These are phyloP conservation scores for Pleurotus tuoliensis DNA, from an alignment of 768 basidiomycete genomes.

Conservation along the genomic window DNA sequence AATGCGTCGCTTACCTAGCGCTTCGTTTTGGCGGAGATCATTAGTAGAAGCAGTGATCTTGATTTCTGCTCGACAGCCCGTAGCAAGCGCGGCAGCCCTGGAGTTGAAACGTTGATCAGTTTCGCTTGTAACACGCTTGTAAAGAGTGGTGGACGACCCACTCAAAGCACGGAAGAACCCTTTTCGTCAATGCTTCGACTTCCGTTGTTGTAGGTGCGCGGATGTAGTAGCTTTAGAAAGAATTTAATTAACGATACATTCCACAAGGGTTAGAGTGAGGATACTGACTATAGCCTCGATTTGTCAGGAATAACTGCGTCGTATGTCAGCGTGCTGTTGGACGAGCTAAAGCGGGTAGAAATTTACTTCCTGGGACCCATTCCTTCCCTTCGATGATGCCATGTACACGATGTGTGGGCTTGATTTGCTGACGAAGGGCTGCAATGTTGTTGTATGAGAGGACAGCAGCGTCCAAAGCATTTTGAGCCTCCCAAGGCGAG, in stretches of 20 bases:
- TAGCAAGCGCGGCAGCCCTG: slow-evolving; percentile 67
- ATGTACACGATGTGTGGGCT: slow-evolving; percentile 75
- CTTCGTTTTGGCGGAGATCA: slow-evolving; percentile 68
- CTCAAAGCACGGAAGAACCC: slow-evolving; percentile 73
- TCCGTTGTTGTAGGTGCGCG: slow-evolving; percentile 68
- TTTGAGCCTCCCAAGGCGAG: slow-evolving; percentile 69
- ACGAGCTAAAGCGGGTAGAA: neutral
- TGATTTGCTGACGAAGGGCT: slow-evolving; percentile 76
- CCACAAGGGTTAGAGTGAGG: neutral
- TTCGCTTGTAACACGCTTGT: neutral
- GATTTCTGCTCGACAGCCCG: slow-evolving; percentile 54
- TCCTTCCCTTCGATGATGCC: slow-evolving; percentile 74
- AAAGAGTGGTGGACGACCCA: slow-evolving; percentile 24
- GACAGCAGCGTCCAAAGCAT: slow-evolving; percentile 85
- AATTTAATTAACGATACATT: neutral
- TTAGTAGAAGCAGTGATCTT: slow-evolving; percentile 25
- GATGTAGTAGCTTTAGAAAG: slow-evolving; percentile 53
- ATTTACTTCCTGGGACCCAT: slow-evolving; percentile 70
- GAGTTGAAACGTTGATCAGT: neutral
- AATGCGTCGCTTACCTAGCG: slow-evolving; percentile 38
- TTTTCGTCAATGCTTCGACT: slow-evolving; percentile 49
- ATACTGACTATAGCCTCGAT: slow-evolving; percentile 59
- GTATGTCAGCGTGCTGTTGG: neutral
- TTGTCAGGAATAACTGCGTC: slow-evolving; percentile 77
- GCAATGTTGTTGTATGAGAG: slow-evolving; percentile 79